Evolutionary conservation across 768 basidiomycete genomes (phyloP), one percentile per base, ranked within the genome.

Genomic region (Tylopilus rubrobrunneus): DNA sequence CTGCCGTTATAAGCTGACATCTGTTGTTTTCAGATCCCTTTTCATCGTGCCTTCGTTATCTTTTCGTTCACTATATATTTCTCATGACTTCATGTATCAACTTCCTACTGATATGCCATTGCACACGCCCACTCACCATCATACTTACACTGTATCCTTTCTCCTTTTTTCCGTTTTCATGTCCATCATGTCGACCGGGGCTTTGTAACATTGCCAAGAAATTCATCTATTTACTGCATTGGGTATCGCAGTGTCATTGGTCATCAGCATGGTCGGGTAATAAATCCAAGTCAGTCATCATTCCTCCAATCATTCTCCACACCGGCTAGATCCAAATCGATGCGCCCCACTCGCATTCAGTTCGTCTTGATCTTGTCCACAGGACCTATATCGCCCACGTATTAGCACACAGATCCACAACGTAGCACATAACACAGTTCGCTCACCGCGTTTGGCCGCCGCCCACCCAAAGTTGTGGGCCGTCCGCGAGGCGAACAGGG

Each of bases 401-500:
- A 9, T 39, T 49, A 54, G 43, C 12, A 45, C 50, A 17, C 3
- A n/a, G n/a, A 2, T 5, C 12, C 34, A 6, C 33, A 4, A 9
- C 11, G 34, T 34, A 12, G 34, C 34, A 34, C 34, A 15, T 9
- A 9, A 19, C 7, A 19, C 39, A 7, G 2, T 19, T 7, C 7
- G 49, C 58, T 17, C 46, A 69, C 68, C 58, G 51, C 29, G 59
- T 49, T 49, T 54, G 21, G 55, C 56, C 21, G 55, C 56, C 25
- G 54, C 37, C 40, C 61, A 58, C 15, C 73, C 71, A 60, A 86
- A 87, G 59, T 85, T 89, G 73, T 80, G 85, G 42, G 81, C 74
- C 2, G 88, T 80, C 36, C 92, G 75, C 31, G 76, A 75, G 1
- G 76, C 67, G 59, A 94, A 93, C 39, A 92, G 60, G 0, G 62